Conservation (phyloP, 306 rosid species). For the Mimosa bimucronata region DNA sequence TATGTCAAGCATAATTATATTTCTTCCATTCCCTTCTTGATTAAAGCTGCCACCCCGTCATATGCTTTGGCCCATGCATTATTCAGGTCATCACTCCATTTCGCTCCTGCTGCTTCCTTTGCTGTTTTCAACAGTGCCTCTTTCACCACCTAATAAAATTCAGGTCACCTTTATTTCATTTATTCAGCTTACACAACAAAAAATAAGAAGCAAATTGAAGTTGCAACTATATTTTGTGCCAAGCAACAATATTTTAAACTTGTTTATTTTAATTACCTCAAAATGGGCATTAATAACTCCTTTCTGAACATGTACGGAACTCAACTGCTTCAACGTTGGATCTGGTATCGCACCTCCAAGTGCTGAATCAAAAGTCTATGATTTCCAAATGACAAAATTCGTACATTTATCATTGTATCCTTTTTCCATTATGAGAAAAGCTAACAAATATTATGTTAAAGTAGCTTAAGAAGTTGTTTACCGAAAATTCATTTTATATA, state of each 20-base stretch:
- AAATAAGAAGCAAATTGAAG: too few species aligned
- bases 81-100: neutral
- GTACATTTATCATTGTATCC: neutral
- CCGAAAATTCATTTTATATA: neutral
- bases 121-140: neutral
- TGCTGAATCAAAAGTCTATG: neutral
- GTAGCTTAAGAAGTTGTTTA: too few species aligned
- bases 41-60: neutral
- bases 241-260: neutral
- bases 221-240: neutral
- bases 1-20: neutral
- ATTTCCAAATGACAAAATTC: neutral
- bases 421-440: neutral
- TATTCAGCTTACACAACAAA: neutral
- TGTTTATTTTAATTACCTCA: neutral
- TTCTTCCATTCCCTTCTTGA: neutral
- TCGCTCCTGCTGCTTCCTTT: neutral
- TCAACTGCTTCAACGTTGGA: neutral
- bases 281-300: neutral
- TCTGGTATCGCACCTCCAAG: neutral
- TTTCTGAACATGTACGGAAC: neutral
- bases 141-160: conserved; percentile 3
- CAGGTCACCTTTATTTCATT: neutral
- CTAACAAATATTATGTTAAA: neutral
- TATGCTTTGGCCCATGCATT: neutral